These are phyloP conservation scores for Paecilomyces variotii DNA, from an alignment of 2,329 filamentous ascomycete genomes.

Conservation along the genomic window DNA sequence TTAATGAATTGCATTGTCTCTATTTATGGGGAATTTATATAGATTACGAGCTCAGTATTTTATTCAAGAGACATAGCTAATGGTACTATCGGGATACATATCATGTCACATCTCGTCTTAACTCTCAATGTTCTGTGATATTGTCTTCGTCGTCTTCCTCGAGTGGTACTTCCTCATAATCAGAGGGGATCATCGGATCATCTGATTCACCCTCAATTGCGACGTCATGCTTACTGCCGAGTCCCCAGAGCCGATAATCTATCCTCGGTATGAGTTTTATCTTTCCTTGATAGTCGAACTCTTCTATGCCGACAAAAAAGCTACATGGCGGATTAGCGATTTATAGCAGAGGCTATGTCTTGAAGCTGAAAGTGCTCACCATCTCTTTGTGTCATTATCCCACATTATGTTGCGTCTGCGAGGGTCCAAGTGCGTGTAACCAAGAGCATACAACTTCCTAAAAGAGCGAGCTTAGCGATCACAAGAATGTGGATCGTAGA, in stretches of 20 bases:
- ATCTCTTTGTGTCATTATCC: not conserved
- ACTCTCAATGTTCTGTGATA: no score
- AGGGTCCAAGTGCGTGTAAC: not conserved
- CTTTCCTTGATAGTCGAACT: not conserved
- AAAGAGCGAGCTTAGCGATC: not conserved
- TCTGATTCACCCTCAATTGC: not conserved
- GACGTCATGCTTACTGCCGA: not conserved
- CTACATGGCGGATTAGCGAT: not conserved
- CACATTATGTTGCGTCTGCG: not conserved
- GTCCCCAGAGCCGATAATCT: not conserved
- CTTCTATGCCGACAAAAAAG: not conserved
- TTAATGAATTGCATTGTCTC: not conserved
- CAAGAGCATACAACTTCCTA: not conserved
- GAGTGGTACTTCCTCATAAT: not conserved
- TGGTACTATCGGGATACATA: not conserved
- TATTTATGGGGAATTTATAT: not conserved
- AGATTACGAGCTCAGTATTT: not conserved
- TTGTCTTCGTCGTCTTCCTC: no score
- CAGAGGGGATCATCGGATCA: constrained; percentile 10
- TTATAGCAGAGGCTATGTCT: not conserved
- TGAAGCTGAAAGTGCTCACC: not conserved
- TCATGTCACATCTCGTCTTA: not conserved
- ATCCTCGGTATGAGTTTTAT: not conserved
- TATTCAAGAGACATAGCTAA: no score
- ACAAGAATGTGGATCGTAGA: not conserved